A percentile compares a stretch with the other conserved stretches of the same genome.
phyloP scores from a whole-genome alignment of 75 land plant genomes.

The Picea sitchensis region DNA sequence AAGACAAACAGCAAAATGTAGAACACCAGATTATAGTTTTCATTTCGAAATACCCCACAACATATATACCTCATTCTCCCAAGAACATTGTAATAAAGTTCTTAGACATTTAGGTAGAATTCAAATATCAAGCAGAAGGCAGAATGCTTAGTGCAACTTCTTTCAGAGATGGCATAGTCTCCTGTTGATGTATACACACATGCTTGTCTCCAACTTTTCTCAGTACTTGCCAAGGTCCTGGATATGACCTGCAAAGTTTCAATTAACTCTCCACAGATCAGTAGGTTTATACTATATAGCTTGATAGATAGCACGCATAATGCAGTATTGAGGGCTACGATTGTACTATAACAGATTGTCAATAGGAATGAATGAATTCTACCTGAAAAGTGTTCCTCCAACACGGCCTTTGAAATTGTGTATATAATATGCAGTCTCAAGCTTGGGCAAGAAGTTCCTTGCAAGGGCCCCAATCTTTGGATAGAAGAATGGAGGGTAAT shows the following conservation, averaged over 20 bases:
- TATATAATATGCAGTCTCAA: constrained; percentile 94
- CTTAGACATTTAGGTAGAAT: too few species aligned
- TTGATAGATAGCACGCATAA: neutral
- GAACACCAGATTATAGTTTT: too few species aligned
- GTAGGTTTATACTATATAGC: neutral
- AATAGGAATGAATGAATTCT: neutral
- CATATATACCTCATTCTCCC: too few species aligned
- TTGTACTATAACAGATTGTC: neutral
- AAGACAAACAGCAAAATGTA: too few species aligned
- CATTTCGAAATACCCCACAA: too few species aligned
- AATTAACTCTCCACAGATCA: neutral
- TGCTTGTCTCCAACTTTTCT: constrained; percentile 39
- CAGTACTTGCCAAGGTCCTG: constrained; percentile 92
- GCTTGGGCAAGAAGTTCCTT: constrained; percentile 72
- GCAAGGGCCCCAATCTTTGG: constrained; percentile 84
- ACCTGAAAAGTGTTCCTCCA: constrained; percentile 95
- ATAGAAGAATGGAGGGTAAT: too few species aligned
- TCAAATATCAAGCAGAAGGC: constrained; percentile 35
- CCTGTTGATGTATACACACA: constrained; percentile 70
- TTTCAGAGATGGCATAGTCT: constrained; percentile 86
- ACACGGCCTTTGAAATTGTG: constrained; percentile 89
- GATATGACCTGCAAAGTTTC: constrained; percentile 63
- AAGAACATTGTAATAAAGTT: too few species aligned
- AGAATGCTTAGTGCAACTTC: constrained; percentile 91
- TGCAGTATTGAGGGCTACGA: neutral